Evolutionary conservation across 1,284 basidiomycete genomes (phyloP).

Genomic region (Stygiomarasmius scandens): DNA sequence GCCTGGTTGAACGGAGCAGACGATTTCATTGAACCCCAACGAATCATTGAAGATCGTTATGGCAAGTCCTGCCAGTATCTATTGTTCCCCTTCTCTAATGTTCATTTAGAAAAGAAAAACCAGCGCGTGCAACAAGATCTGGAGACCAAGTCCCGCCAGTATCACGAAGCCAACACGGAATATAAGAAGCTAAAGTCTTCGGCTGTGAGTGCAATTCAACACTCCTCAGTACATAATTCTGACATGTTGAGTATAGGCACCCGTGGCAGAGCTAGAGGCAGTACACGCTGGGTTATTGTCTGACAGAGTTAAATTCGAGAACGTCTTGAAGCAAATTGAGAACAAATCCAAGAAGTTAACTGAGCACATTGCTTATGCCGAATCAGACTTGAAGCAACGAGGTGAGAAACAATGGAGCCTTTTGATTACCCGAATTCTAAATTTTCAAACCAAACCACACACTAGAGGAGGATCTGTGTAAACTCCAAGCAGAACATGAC

Average conservation of each 20-base stretch:
- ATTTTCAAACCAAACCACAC: conserved; percentile 4
- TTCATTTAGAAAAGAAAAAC: conserved; percentile 61
- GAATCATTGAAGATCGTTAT: conserved; percentile 73
- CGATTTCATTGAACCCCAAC: conserved; percentile 71
- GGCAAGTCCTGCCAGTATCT: conserved; percentile 43
- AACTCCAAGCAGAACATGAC: conserved; percentile 63
- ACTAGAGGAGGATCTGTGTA: conserved; percentile 61
- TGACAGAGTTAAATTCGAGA: conserved; percentile 72
- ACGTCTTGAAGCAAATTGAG: conserved; percentile 66
- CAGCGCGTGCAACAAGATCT: conserved; percentile 61
- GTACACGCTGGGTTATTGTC: conserved; percentile 58
- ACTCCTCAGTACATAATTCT: conserved; percentile 11
- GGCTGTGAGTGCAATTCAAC: conserved; percentile 41
- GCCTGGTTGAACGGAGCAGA: conserved; percentile 75
- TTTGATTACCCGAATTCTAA: neutral
- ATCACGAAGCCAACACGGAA: conserved; percentile 52
- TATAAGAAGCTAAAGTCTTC: conserved; percentile 61
- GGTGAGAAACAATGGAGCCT: conserved; percentile 38
- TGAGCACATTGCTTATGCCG: conserved; percentile 63
- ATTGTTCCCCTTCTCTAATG: neutral
- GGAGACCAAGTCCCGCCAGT: conserved; percentile 52
- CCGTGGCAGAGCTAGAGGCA: conserved; percentile 60
- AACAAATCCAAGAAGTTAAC: conserved; percentile 62
- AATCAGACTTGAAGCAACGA: conserved; percentile 59
- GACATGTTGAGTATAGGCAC: conserved; percentile 49